A percentile compares a stretch with the other conserved stretches of the same genome.
phyloP scores from a whole-genome alignment of 768 basidiomycete species.

The Pluteus cervinus region DNA sequence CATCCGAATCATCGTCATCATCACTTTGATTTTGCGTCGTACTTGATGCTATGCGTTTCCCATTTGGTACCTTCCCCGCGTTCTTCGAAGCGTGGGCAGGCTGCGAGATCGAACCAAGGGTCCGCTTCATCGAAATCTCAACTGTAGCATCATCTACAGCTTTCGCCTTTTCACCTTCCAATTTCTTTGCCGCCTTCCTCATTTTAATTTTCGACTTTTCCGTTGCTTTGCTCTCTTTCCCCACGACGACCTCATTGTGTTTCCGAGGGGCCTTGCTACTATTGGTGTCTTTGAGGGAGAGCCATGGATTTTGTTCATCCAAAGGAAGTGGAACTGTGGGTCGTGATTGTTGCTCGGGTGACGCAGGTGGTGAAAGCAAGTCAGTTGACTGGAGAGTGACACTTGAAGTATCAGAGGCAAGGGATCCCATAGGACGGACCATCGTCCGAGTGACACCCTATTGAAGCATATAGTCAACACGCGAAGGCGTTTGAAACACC shows the following conservation, averaged over 20 bases:
- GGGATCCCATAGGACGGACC: constrained; percentile 20
- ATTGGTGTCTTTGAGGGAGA: constrained; percentile 33
- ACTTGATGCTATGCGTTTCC: constrained; percentile 20
- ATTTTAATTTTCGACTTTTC: constrained; percentile 73
- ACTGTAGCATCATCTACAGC: constrained; percentile 71
- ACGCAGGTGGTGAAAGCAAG: constrained; percentile 29
- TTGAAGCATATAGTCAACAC: background rate
- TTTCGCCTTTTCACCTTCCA: constrained; percentile 49
- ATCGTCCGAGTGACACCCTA: background rate
- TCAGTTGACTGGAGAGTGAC: constrained; percentile 61
- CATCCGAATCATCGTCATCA: constrained; percentile 44
- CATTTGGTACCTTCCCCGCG: background rate
- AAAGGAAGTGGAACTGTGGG: too few relatives aligned
- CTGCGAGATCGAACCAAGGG: constrained; percentile 24
- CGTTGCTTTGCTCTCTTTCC: constrained; percentile 53
- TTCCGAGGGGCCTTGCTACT: constrained; percentile 51
- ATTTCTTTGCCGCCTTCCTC: constrained; percentile 56
- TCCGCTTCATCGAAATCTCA: constrained; percentile 63
- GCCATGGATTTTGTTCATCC: constrained; percentile 76
- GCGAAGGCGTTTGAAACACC: too few relatives aligned
- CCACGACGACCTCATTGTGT: constrained; percentile 66
- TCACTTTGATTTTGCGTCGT: constrained; percentile 47
- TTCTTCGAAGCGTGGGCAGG: background rate
- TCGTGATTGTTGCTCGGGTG: constrained; percentile 8
- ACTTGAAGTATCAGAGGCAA: constrained; percentile 56